A percentile compares a stretch with the other conserved stretches of the same genome.
Evolutionary conservation across 2,329 filamentous ascomycete genomes (phyloP).

Genomic region (Claviceps sp.): DNA sequence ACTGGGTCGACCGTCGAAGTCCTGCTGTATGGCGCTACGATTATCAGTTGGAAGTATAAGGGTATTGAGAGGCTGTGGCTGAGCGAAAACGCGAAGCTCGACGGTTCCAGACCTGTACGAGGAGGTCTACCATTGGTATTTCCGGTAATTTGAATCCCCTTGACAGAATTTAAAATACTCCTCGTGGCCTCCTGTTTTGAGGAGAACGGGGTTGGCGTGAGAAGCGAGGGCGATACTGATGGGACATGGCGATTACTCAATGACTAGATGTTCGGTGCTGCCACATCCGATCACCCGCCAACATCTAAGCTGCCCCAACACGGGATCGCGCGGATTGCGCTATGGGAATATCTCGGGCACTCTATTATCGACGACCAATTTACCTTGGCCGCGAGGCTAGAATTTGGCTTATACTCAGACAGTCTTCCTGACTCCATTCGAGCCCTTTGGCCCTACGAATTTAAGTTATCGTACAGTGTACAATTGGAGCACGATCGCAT

Average conservation of each 20-base stretch:
- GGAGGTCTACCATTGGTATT: slow-evolving; percentile 90
- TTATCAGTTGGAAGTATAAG: slow-evolving; percentile 82
- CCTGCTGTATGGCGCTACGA: slow-evolving; percentile 81
- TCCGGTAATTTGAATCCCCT: slow-evolving; percentile 47
- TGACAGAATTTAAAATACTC: not conserved
- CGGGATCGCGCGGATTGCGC: slow-evolving; percentile 79
- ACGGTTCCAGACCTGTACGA: slow-evolving; percentile 79
- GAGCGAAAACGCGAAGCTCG: slow-evolving; percentile 64
- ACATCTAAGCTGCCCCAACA: slow-evolving; percentile 77
- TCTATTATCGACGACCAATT: slow-evolving; percentile 39
- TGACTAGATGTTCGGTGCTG: slow-evolving; percentile 71
- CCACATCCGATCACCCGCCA: slow-evolving; percentile 60
- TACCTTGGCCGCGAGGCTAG: slow-evolving; percentile 72
- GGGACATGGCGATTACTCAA: not conserved
- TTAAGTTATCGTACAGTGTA: slow-evolving; percentile 86
- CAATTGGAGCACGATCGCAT: slow-evolving; percentile 64
- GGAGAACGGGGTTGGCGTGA: not conserved
- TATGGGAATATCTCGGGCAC: slow-evolving; percentile 91
- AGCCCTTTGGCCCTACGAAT: slow-evolving; percentile 71
- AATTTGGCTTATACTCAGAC: slow-evolving; percentile 75
- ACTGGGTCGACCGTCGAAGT: slow-evolving; percentile 79
- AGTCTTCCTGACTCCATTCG: slow-evolving; percentile 56
- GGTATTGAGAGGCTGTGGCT: slow-evolving; percentile 78
- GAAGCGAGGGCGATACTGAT: not conserved
- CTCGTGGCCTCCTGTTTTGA: not conserved